phyloP scores from a whole-genome alignment of 257 asterid species.

The Gentiana dahurica region DNA sequence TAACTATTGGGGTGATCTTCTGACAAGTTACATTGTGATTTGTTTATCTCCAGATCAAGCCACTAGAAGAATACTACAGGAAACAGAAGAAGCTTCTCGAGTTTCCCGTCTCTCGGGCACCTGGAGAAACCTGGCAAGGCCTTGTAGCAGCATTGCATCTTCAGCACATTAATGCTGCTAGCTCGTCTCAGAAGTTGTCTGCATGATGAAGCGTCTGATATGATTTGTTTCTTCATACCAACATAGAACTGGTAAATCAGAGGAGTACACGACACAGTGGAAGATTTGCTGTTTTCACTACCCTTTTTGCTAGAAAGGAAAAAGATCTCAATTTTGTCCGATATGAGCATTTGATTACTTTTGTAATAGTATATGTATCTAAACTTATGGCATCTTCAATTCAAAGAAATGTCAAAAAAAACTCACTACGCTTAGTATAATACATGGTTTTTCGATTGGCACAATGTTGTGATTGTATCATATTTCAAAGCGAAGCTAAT shows the following conservation, averaged over 20 bases:
- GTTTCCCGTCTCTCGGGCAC: slow-evolving; percentile 57
- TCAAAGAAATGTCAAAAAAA: too few relatives aligned
- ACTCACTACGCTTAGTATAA: too few relatives aligned
- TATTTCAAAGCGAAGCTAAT: too few relatives aligned
- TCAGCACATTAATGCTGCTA: slow-evolving; percentile 39
- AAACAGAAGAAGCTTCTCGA: slow-evolving; percentile 73
- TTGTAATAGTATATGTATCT: too few relatives aligned
- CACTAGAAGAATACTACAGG: slow-evolving; percentile 73
- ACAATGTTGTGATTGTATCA: too few relatives aligned
- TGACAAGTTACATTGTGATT: not conserved
- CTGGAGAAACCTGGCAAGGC: slow-evolving; percentile 79
- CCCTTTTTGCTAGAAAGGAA: slow-evolving; percentile 9
- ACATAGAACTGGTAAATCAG: slow-evolving; percentile 7
- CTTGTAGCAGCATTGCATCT: slow-evolving; percentile 89
- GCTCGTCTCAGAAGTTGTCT: slow-evolving; percentile 51
- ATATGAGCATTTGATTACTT: too few relatives aligned
- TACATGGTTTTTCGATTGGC: too few relatives aligned
- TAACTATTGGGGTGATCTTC: not conserved
- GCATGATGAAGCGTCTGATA: slow-evolving; percentile 23
- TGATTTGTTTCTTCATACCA: not conserved
- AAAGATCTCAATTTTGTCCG: not conserved
- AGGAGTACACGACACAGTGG: not conserved
- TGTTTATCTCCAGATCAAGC: slow-evolving; percentile 43
- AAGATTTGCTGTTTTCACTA: too few relatives aligned
- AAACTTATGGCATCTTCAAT: too few relatives aligned